A percentile compares a stretch with the other conserved stretches of the same genome.
Conservation (phyloP, 2,329 filamentous ascomycete genomes). For the Trichophyton simii region DNA sequence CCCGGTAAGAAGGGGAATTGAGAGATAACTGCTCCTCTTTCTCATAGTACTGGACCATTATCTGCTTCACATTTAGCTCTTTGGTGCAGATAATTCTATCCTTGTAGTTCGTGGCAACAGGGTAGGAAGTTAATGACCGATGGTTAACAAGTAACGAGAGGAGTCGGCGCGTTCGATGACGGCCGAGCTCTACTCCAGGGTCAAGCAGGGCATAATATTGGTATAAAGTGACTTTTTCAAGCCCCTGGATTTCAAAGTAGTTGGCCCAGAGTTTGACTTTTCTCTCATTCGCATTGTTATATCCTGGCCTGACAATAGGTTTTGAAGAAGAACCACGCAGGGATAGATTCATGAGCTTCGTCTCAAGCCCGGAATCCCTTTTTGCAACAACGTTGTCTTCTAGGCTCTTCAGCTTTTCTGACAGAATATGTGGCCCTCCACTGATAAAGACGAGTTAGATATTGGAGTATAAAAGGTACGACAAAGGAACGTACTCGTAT, state of each 20-base stretch:
- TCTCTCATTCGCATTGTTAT: conserved; percentile 21
- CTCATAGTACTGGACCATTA: conserved; percentile 17
- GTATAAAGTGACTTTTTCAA: conserved; percentile 22
- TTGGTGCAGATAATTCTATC: conserved; percentile 26
- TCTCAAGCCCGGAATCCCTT: background rate
- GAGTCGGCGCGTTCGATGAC: conserved; percentile 36
- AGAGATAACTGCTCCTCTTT: conserved; percentile 20
- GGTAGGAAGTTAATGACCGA: conserved; percentile 14
- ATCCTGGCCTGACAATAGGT: conserved; percentile 23
- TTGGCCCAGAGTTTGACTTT: conserved; percentile 26
- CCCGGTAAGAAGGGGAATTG: conserved; percentile 14
- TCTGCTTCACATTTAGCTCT: conserved; percentile 23
- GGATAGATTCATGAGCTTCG: conserved; percentile 14
- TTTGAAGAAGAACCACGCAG: background rate
- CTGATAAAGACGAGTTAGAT: background rate
- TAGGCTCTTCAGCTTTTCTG: background rate
- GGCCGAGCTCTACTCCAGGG: conserved; percentile 19
- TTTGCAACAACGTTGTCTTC: conserved; percentile 8
- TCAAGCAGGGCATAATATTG: conserved; percentile 30
- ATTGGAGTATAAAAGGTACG: background rate
- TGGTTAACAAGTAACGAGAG: conserved; percentile 36
- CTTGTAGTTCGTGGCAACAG: conserved; percentile 30
- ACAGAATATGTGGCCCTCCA: conserved; percentile 1
- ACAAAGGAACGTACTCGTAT: background rate
- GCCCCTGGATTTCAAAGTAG: conserved; percentile 25